phyloP scores from a whole-genome alignment of 352 stramenopile genomes.

The Elongisporangium prolatum region DNA sequence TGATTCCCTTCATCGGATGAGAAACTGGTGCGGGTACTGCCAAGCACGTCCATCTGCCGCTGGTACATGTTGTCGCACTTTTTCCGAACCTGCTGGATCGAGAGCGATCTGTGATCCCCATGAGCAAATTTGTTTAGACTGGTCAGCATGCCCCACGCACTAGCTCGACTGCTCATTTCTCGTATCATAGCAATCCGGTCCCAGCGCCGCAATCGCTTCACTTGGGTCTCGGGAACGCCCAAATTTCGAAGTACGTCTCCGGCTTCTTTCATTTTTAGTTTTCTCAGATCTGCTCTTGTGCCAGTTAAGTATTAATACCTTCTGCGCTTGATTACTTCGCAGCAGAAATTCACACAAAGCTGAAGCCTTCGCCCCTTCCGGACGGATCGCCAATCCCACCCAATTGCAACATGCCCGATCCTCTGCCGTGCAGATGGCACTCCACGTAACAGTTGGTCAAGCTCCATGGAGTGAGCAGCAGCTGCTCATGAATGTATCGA shows the following conservation, averaged over 20 bases:
- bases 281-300: slow-evolving; percentile 79
- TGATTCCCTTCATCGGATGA: slow-evolving; percentile 67
- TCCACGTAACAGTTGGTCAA: slow-evolving; percentile 85
- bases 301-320: too few species aligned
- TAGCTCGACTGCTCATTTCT: slow-evolving; percentile 70
- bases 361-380: slow-evolving; percentile 79
- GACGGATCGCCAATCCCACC: slow-evolving; percentile 79
- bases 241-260: slow-evolving; percentile 76
- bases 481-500: slow-evolving; percentile 73
- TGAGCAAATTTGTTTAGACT: slow-evolving; percentile 78
- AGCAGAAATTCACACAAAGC: slow-evolving; percentile 71
- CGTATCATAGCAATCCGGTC: slow-evolving; percentile 80
- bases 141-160: slow-evolving; percentile 60
- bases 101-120: slow-evolving; percentile 72
- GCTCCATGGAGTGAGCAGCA: slow-evolving; percentile 82
- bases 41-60: slow-evolving; percentile 79
- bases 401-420: slow-evolving; percentile 73
- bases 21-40: slow-evolving; percentile 47
- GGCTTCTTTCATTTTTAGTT: slow-evolving; percentile 85
- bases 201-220: slow-evolving; percentile 78
- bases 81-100: slow-evolving; percentile 75
- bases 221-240: slow-evolving; percentile 72
- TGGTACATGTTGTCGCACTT: slow-evolving; percentile 85
- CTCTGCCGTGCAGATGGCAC: slow-evolving; percentile 81
- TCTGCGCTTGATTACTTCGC: too few species aligned